phyloP scores from a whole-genome alignment of 139 green algal genomes.

The Volvox reticuliferus region DNA sequence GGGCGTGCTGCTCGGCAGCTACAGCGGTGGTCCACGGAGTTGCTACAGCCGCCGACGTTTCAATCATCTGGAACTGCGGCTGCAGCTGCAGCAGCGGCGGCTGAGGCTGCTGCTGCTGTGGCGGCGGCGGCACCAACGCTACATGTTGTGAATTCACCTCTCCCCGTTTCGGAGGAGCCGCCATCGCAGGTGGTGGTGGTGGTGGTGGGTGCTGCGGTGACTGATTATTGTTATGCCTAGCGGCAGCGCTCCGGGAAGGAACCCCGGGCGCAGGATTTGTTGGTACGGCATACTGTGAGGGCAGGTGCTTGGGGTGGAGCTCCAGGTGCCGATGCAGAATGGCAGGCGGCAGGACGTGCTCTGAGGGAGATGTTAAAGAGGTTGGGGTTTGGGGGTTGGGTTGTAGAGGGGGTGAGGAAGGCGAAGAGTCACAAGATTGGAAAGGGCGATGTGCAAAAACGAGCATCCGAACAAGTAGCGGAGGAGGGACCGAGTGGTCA shows the following conservation, averaged over 20 bases:
- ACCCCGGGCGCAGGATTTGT: background rate
- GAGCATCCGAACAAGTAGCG: too few relatives aligned
- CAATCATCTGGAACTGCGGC: too few relatives aligned
- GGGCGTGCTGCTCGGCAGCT: background rate
- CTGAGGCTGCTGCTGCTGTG: background rate
- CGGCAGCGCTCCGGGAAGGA: background rate
- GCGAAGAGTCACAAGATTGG: too few relatives aligned
- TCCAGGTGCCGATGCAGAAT: constrained; percentile 31
- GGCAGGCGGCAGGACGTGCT: constrained; percentile 26
- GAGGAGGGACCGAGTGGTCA: too few relatives aligned
- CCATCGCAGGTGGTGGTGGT: background rate
- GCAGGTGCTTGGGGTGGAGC: background rate
- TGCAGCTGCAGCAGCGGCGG: background rate
- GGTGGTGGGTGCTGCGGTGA: background rate
- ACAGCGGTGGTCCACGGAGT: too few relatives aligned
- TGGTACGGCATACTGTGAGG: background rate
- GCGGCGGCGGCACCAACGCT: background rate
- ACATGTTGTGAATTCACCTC: background rate
- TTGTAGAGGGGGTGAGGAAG: background rate
- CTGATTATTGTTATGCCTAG: background rate
- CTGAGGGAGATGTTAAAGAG: background rate
- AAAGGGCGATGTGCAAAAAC: too few relatives aligned
- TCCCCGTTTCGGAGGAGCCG: background rate
- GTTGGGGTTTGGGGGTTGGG: background rate
- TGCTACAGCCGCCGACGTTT: too few relatives aligned